Conservation (phyloP, 2,329 filamentous ascomycete genomes). For the Fusarium albosuccineum region DNA sequence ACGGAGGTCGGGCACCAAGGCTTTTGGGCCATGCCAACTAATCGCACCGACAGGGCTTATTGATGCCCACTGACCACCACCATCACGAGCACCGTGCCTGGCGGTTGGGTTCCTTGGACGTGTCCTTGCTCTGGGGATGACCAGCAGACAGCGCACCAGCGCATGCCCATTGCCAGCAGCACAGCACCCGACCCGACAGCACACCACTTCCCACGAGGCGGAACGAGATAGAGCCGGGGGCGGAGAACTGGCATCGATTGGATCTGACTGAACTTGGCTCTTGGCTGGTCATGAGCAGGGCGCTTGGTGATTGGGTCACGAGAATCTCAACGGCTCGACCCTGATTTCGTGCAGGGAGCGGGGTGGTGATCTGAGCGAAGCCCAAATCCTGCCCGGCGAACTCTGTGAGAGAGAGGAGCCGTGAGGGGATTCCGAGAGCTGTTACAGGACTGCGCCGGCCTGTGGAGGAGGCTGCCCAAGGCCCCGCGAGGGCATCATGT, state of each 20-base stretch:
- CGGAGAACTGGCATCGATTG: background rate
- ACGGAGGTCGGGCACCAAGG: constrained; percentile 48
- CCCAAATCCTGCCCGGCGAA: constrained; percentile 29
- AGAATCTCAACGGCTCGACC: constrained; percentile 8
- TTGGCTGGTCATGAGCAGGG: constrained; percentile 20
- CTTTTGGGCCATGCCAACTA: constrained; percentile 40
- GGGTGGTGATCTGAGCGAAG: constrained; percentile 24
- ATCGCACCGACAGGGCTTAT: constrained; percentile 46
- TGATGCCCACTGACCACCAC: constrained; percentile 47
- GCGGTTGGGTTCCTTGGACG: constrained; percentile 26
- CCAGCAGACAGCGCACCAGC: constrained; percentile 32
- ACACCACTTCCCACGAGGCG: constrained; percentile 27
- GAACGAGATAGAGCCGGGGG: constrained; percentile 18
- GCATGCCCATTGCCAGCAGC: constrained; percentile 23
- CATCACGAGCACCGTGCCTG: constrained; percentile 36
- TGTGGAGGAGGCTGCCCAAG: background rate
- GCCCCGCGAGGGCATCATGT: constrained; percentile 24
- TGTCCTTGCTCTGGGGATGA: constrained; percentile 13
- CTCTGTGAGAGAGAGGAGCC: constrained; percentile 1
- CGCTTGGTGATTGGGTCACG: constrained; percentile 23
- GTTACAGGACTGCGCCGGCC: constrained; percentile 15
- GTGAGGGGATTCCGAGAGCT: constrained; percentile 12
- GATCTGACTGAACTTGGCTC: constrained; percentile 5
- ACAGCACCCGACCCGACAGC: constrained; percentile 21
- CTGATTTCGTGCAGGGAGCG: constrained; percentile 13